Evolutionary conservation across 2,329 filamentous ascomycete genomes (phyloP), one percentile per base, ranked within the genome.

Genomic region (Cryphonectria naterciae): DNA sequence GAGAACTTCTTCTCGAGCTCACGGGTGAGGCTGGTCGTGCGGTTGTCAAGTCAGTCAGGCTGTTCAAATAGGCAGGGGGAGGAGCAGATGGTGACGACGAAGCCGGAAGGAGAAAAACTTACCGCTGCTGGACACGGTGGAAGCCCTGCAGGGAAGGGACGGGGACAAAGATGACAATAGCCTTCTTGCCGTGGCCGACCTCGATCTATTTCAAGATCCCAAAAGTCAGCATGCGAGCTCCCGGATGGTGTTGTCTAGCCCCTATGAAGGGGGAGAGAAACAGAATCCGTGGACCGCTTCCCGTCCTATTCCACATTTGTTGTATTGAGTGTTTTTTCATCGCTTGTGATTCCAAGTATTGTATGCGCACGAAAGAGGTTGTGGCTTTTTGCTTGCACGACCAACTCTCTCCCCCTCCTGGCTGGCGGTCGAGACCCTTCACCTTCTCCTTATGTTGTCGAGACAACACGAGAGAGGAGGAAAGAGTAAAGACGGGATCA

Each of bases 1-100:
- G 96, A 98, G 94, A 99, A 99, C 90, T 99, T 99, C 94, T 99
- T 99, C 93, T 99, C 96, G 83, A 99, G 95, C 91, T 99, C 96
- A 87, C 96, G 96, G 86, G 96, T 99, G 83, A 99, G 92, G 84
- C 95, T 98, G 75, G 11, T 28, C 28, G 25, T 17, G 17, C 22
- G 4, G 10, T 10, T 17, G 37, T 3, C 39, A 37, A 11, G 17
- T 49, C 63, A 65, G 58, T 22, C 35, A n/a, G 7, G n/a, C 2
- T 39, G 46, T 13, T 41, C 22, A 11, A 19, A 19, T 28, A 32
- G 32, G 6, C 37, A 7, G 10, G 8, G 6, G 39, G 7, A 39
- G 58, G 3, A 32, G 32, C 32, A 32, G 25, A 19, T 39, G 8
- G 32, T 32, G 32, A 32, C 37, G 17, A 1, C 28, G 32, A 32